Evolutionary conservation across 768 basidiomycete species (phyloP).

Genomic region (Dacryopinax primogenitus): DNA sequence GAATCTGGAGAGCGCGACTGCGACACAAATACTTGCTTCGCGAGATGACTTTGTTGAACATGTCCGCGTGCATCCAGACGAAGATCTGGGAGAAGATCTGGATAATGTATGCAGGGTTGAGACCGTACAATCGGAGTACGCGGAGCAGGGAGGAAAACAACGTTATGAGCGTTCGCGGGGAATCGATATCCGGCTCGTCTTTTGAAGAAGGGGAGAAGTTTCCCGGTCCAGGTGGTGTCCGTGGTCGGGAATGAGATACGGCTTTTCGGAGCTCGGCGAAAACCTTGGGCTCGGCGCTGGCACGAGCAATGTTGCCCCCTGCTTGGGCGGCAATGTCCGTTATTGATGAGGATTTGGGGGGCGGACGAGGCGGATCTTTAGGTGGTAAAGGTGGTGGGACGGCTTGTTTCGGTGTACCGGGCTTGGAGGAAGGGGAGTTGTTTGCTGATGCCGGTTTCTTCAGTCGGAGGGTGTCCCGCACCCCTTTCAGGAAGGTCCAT

Average conservation of each 20-base stretch:
- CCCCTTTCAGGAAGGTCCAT: slow-evolving; percentile 44
- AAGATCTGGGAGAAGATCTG: slow-evolving; percentile 97
- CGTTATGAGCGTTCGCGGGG: slow-evolving; percentile 47
- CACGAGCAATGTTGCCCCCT: not conserved
- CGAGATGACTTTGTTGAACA: slow-evolving; percentile 74
- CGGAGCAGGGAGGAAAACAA: slow-evolving; percentile 79
- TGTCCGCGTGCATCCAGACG: slow-evolving; percentile 91
- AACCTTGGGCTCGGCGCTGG: not conserved
- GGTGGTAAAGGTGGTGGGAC: not conserved
- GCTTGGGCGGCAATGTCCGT: not conserved
- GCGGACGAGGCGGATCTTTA: not conserved
- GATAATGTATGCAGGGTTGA: slow-evolving; percentile 76
- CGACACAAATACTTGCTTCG: slow-evolving; percentile 92
- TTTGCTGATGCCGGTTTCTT: slow-evolving; percentile 19
- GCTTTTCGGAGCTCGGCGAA: not conserved
- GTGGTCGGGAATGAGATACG: not conserved
- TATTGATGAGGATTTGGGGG: not conserved
- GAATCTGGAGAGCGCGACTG: slow-evolving; percentile 77
- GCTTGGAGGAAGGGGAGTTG: not conserved
- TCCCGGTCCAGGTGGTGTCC: not conserved
- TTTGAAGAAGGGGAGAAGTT: not conserved
- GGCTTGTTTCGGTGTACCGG: not conserved
- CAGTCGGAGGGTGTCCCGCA: slow-evolving; percentile 20
- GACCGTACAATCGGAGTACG: slow-evolving; percentile 68
- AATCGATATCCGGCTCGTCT: not conserved